phyloP scores from a whole-genome alignment of 129 eudicot species.

The Deinandra increscens region DNA sequence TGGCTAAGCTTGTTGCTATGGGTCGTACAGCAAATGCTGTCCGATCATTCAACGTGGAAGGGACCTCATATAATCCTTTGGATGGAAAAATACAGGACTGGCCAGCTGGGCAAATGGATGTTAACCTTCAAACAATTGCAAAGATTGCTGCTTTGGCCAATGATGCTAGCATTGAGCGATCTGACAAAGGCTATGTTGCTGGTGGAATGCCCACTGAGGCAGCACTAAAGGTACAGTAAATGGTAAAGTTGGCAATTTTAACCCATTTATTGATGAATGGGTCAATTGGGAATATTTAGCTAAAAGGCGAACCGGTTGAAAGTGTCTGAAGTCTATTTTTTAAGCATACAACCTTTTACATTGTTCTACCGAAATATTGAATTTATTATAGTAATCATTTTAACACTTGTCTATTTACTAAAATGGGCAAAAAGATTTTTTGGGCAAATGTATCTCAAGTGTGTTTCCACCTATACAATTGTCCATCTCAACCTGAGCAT shows the following conservation, averaged over 20 bases:
- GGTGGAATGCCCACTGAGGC: constrained; percentile 92
- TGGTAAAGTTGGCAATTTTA: neutral
- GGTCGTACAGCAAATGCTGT: constrained; percentile 38
- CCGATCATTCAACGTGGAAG: constrained; percentile 61
- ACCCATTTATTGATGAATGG: neutral
- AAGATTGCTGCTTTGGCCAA: constrained; percentile 82
- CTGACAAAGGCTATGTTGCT: constrained; percentile 62
- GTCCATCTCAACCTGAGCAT: neutral
- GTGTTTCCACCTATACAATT: neutral
- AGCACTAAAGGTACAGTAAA: constrained; percentile 59
- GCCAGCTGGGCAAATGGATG: constrained; percentile 70
- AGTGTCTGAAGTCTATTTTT: neutral
- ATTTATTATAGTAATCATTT: neutral
- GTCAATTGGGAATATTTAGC: neutral
- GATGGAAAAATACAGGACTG: constrained; percentile 78
- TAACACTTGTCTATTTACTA: neutral
- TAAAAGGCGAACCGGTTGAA: neutral
- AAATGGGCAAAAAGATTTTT: neutral
- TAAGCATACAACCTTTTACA: neutral
- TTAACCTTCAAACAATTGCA: constrained; percentile 69
- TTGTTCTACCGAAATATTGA: neutral
- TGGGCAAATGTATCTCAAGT: neutral
- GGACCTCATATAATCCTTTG: constrained; percentile 72
- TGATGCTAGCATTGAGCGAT: constrained; percentile 72
- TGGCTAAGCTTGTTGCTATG: constrained; percentile 71